Percentiles rank a stretch among this genome's conserved stretches.
Conservation (phyloP, 352 stramenopile species). For the Globisporangium okanoganense region DNA sequence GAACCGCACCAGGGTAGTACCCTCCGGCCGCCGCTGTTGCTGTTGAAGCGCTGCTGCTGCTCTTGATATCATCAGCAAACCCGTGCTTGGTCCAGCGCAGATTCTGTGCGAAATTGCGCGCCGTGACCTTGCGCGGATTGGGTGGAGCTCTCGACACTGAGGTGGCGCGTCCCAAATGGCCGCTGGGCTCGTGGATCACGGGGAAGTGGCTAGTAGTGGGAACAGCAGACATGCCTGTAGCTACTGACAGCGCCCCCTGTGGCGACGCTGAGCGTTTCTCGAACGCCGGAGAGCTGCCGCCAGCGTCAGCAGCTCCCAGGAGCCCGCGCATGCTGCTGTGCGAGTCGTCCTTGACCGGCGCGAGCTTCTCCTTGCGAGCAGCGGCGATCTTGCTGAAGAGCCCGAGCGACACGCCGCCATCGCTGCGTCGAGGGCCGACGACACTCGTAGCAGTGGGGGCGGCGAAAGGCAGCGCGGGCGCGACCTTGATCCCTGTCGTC, state of each 20-base stretch:
- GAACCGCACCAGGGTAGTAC: background rate
- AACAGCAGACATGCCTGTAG: background rate
- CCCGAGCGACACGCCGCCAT: constrained; percentile 50
- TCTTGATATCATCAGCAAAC: constrained; percentile 20
- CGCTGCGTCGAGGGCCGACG: constrained; percentile 4
- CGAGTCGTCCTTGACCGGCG: constrained; percentile 10
- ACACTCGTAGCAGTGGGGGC: background rate
- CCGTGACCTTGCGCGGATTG: constrained; percentile 32
- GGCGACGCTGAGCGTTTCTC: background rate
- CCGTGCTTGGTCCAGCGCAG: constrained; percentile 45
- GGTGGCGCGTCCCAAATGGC: background rate
- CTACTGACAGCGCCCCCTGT: background rate
- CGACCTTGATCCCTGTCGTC: background rate
- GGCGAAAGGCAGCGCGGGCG: constrained; percentile 1
- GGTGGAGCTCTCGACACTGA: constrained; percentile 12
- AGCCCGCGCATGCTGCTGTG: constrained; percentile 6
- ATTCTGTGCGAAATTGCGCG: constrained; percentile 37
- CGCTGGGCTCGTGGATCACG: constrained; percentile 35
- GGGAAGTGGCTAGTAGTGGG: constrained; percentile 37
- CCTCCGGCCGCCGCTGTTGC: background rate
- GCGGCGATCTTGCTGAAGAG: constrained; percentile 78
- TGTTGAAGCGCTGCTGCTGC: constrained; percentile 3
- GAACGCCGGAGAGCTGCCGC: background rate
- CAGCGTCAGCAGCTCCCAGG: background rate
- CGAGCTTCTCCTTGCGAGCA: constrained; percentile 64